Conservation (phyloP, 2,329 filamentous ascomycete species). For the Coniochaeta sp. region DNA sequence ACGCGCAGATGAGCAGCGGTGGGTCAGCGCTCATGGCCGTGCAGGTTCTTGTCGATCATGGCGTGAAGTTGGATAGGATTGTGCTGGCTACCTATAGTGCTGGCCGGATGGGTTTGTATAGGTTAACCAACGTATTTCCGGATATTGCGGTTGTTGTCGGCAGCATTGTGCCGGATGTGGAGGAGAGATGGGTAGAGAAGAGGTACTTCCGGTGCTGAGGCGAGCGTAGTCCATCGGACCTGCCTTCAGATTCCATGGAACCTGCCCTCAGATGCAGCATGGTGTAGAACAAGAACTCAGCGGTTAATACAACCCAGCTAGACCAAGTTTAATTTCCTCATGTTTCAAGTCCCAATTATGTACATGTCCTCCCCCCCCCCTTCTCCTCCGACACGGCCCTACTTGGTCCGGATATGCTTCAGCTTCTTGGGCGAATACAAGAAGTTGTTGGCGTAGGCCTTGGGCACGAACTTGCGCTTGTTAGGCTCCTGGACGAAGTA, state of each 20-base stretch:
- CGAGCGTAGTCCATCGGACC: neutral
- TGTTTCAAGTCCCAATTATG: neutral
- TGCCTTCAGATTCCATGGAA: neutral
- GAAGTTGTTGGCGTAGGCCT: slow-evolving; percentile 98
- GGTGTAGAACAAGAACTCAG: neutral
- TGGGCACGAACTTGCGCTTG: slow-evolving; percentile 74
- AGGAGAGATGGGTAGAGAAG: slow-evolving; percentile 84
- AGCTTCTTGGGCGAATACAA: slow-evolving; percentile 77
- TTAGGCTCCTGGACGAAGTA: slow-evolving; percentile 99
- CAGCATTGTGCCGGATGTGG: slow-evolving; percentile 71
- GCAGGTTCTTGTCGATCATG: slow-evolving; percentile 90
- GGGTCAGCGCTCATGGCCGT: slow-evolving; percentile 88
- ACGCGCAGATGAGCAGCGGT: slow-evolving; percentile 91
- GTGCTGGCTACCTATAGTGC: slow-evolving; percentile 92
- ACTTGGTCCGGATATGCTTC: slow-evolving; percentile 81
- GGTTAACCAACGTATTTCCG: slow-evolving; percentile 83
- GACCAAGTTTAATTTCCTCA: neutral
- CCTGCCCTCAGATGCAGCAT: neutral
- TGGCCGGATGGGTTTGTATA: slow-evolving; percentile 73
- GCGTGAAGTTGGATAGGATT: slow-evolving; percentile 75
- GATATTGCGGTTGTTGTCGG: slow-evolving; percentile 81
- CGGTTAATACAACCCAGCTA: neutral
- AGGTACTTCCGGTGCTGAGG: slow-evolving; percentile 79
- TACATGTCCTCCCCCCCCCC: neutral
- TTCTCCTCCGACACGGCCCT: slow-evolving; percentile 20